Evolutionary conservation across 225 moss, liverwort and hornwort species (phyloP).

Genomic region (Rhytidiadelphus loreus): DNA sequence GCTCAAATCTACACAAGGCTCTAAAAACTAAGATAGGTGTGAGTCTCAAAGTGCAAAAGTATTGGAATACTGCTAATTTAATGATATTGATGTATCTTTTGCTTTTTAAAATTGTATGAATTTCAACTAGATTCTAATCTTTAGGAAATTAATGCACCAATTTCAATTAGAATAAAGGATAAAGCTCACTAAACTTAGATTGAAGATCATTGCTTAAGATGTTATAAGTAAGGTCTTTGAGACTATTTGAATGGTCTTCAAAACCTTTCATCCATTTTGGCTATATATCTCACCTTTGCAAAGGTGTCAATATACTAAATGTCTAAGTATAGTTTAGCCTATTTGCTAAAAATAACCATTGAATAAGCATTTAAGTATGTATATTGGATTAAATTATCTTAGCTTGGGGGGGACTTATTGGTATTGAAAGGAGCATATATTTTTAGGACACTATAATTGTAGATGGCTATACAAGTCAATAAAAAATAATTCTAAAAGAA

Average conservation of each 20-base stretch:
- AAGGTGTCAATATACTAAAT: background rate
- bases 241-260: background rate
- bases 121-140: background rate
- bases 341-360: background rate
- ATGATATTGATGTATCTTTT: background rate
- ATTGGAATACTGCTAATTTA: fast-evolving
- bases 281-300: background rate
- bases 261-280: background rate
- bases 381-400: fast-evolving
- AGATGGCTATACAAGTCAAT: fast-evolving
- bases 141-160: background rate
- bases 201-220: background rate
- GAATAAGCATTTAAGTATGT: background rate
- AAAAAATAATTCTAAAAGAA: too few species aligned
- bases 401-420: background rate
- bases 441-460: background rate
- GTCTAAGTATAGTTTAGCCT: background rate
- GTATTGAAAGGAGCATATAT: background rate
- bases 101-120: background rate
- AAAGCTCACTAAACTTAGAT: background rate
- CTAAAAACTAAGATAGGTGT: background rate
- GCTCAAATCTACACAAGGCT: background rate
- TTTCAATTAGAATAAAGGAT: background rate
- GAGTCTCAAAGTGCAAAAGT: background rate
- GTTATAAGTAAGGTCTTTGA: background rate